Percentiles rank a stretch among this genome's conserved stretches.
Evolutionary conservation across 2,329 filamentous ascomycete genomes (phyloP).

Genomic region (Stemphylium lycopersici): DNA sequence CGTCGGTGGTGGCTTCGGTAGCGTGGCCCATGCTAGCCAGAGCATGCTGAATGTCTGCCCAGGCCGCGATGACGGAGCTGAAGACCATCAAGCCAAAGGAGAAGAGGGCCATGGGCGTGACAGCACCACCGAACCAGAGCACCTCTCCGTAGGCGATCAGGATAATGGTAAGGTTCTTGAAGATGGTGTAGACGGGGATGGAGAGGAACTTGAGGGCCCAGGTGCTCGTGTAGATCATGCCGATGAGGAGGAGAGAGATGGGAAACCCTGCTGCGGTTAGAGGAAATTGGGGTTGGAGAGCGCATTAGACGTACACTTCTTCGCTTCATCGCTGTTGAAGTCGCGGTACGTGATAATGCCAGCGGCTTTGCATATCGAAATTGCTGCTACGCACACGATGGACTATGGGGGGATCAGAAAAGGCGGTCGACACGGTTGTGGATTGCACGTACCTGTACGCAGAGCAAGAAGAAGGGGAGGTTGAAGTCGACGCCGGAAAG

Average conservation of each 20-base stretch:
- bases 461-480: conserved; percentile 93
- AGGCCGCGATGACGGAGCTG: conserved; percentile 91
- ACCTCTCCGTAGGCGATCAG: conserved; percentile 98
- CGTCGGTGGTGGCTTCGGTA: conserved; percentile 67
- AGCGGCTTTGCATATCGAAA: conserved; percentile 78
- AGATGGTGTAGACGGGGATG: conserved; percentile 98
- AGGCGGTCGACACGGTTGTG: not conserved
- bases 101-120: conserved; percentile 84
- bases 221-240: conserved; percentile 98
- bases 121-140: conserved; percentile 94
- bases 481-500: conserved; percentile 92
- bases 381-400: conserved; percentile 84
- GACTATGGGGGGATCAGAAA: conserved; percentile 63
- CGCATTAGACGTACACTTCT: conserved; percentile 73
- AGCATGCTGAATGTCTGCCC: conserved; percentile 93
- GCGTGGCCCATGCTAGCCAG: conserved; percentile 65
- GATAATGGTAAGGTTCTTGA: conserved; percentile 99
- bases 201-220: conserved; percentile 96
- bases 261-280: conserved; percentile 76
- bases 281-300: not conserved
- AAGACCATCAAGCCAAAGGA: conserved; percentile 97
- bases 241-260: conserved; percentile 91
- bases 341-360: conserved; percentile 82
- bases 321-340: conserved; percentile 89
- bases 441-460: conserved; percentile 76